phyloP scores from a whole-genome alignment of 768 basidiomycete genomes.

The Podaxis sp. region DNA sequence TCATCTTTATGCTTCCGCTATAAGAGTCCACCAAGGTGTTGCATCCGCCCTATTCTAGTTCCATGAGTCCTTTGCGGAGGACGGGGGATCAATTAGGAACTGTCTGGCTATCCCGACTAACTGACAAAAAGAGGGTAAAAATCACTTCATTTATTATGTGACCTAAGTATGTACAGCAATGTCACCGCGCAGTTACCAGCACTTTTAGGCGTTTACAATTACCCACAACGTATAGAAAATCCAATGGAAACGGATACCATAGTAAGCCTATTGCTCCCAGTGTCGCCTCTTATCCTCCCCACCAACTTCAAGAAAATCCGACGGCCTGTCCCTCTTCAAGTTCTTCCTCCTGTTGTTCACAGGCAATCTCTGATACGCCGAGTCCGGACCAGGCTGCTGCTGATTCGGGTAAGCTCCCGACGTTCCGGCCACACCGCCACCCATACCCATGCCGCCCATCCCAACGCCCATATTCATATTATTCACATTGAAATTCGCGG shows the following conservation, averaged over 20 bases:
- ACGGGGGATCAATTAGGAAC: too few species aligned
- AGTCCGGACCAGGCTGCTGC: slow-evolving; percentile 73
- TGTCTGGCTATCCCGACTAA: too few species aligned
- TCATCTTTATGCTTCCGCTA: too few species aligned
- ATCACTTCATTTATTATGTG: background rate
- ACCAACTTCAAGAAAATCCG: slow-evolving; percentile 79
- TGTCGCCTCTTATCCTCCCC: slow-evolving; percentile 70
- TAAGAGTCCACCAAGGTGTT: too few species aligned
- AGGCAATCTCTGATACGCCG: slow-evolving; percentile 84
- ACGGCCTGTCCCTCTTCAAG: slow-evolving; percentile 78
- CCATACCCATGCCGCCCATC: slow-evolving; percentile 40
- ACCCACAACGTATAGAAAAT: background rate
- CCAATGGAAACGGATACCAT: background rate
- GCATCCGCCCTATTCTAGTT: too few species aligned
- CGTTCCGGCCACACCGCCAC: slow-evolving; percentile 13
- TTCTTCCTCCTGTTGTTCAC: slow-evolving; percentile 78
- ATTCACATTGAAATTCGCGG: slow-evolving; percentile 12
- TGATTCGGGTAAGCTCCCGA: slow-evolving; percentile 3
- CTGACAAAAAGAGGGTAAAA: background rate
- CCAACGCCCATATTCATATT: slow-evolving; percentile 37
- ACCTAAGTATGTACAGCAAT: slow-evolving; percentile 8
- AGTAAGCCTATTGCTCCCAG: slow-evolving; percentile 58
- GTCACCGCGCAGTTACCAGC: background rate
- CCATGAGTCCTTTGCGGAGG: too few species aligned
- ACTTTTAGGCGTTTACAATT: background rate